These are phyloP conservation scores for Paramecium biaurelia DNA, from an alignment of 73 alveolate genomes.

Conservation along the genomic window DNA sequence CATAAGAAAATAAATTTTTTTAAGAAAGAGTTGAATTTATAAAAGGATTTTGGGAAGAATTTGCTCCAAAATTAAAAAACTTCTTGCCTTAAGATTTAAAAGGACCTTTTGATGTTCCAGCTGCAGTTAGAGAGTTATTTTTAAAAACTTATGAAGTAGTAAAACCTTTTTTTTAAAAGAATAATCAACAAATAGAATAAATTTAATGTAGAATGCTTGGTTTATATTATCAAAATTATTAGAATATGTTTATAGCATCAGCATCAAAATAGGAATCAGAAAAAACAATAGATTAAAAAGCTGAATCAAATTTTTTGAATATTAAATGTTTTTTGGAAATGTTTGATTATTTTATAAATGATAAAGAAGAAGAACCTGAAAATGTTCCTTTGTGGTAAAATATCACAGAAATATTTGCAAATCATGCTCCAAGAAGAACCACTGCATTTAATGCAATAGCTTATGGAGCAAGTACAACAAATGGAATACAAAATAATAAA, in stretches of 20 bases:
- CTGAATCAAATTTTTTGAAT: constrained; percentile 22
- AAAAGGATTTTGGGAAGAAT: not conserved
- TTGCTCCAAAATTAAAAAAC: constrained; percentile 11
- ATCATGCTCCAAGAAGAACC: not conserved
- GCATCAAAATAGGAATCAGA: not conserved
- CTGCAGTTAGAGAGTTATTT: not conserved
- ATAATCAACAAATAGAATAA: not conserved
- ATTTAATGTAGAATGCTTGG: constrained; percentile 35
- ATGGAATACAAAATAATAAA: not conserved
- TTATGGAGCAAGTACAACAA: not conserved
- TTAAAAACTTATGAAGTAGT: constrained; percentile 25
- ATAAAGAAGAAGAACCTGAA: not conserved
- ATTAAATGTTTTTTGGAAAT: constrained; percentile 7
- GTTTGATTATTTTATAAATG: not conserved
- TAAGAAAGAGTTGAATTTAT: constrained; percentile 28
- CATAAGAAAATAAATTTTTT: not conserved
- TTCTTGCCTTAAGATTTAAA: not conserved
- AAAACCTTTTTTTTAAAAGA: not conserved
- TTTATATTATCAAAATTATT: not conserved
- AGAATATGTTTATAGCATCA: not conserved
- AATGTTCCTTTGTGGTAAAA: not conserved
- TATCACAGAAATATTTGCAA: not conserved
- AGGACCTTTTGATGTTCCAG: not conserved
- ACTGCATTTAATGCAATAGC: not conserved
- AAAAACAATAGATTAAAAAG: not conserved